phyloP scores from a whole-genome alignment of 257 asterid genomes.

The Solanum etuberosum region DNA sequence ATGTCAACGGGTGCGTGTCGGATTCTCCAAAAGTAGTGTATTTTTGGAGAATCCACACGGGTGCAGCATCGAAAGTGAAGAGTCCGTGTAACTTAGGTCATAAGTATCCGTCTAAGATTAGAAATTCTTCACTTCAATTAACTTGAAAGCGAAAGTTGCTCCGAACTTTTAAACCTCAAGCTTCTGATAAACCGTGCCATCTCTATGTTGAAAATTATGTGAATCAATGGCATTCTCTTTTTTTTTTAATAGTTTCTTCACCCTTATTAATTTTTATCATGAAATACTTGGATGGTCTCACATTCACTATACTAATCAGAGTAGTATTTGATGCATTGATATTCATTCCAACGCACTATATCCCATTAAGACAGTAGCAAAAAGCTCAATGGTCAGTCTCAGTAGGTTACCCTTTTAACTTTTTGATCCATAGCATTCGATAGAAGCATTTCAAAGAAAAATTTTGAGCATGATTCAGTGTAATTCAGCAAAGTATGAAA shows the following conservation, averaged over 20 bases:
- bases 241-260: background rate
- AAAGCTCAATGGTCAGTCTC: background rate
- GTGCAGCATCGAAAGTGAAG: background rate
- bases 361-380: background rate
- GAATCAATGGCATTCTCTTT: background rate
- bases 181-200: background rate
- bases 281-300: background rate
- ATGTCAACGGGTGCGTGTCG: background rate
- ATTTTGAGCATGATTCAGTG: background rate
- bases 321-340: background rate
- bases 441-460: background rate
- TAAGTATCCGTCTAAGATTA: background rate
- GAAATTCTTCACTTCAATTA: background rate
- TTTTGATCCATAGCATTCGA: background rate
- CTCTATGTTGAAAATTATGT: background rate
- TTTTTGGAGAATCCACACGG: background rate
- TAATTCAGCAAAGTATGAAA: background rate
- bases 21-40: background rate
- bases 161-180: background rate
- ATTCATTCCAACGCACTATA: background rate
- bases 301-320: background rate
- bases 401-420: background rate
- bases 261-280: background rate
- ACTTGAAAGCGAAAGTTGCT: background rate
- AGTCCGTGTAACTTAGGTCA: background rate